These are phyloP conservation scores for Nakaseomyces kungkrabaensis DNA, from an alignment of 1,139 yeast genomes.

Conservation along the genomic window DNA sequence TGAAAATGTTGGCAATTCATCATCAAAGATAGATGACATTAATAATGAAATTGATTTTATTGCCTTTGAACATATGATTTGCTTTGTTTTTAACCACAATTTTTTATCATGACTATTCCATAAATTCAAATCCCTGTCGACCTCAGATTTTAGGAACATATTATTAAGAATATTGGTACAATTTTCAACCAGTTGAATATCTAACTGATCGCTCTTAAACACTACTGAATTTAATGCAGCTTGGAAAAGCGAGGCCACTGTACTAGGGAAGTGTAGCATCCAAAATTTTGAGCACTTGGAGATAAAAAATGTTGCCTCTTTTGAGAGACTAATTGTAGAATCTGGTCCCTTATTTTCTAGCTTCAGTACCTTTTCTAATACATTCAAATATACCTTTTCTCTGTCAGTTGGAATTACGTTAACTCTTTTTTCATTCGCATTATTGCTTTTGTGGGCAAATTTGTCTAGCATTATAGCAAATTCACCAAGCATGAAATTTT, in stretches of 20 bases:
- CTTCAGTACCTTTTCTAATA: constrained; percentile 30
- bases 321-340: constrained; percentile 30
- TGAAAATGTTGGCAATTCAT: constrained; percentile 52
- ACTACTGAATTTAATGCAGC: constrained; percentile 43
- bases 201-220: constrained; percentile 29
- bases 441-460: constrained; percentile 28
- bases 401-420: constrained; percentile 36
- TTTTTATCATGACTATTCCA: constrained; percentile 46
- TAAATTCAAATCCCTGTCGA: constrained; percentile 38
- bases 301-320: constrained; percentile 37
- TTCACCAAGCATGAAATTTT: constrained; percentile 34
- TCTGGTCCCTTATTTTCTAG: constrained; percentile 13
- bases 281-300: constrained; percentile 45
- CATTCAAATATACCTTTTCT: constrained; percentile 29
- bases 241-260: constrained; percentile 44
- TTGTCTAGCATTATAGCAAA: constrained; percentile 35
- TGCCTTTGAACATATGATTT: constrained; percentile 39
- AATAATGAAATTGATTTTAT: constrained; percentile 40
- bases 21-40: constrained; percentile 39
- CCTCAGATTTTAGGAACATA: constrained; percentile 33
- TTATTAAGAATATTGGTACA: constrained; percentile 21
- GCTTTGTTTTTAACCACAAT: constrained; percentile 42
- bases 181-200: constrained; percentile 21
- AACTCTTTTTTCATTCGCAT: constrained; percentile 29
- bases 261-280: constrained; percentile 44